phyloP scores from a whole-genome alignment of 768 basidiomycete genomes.

The Kwoniella europaea region DNA sequence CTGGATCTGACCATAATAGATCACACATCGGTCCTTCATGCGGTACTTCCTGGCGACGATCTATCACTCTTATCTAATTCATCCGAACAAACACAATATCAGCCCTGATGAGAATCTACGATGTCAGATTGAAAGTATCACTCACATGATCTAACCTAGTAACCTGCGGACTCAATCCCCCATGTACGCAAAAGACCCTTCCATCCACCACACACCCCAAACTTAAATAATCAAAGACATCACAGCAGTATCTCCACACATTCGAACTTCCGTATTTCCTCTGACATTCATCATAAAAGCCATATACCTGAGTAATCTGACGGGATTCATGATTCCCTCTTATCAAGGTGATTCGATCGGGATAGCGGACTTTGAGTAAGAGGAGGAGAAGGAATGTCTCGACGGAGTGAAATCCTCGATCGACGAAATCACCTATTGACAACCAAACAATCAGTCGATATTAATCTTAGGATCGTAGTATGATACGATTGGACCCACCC shows the following conservation, averaged over 20 bases:
- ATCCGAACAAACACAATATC: neutral
- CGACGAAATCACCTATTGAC: conserved; percentile 98
- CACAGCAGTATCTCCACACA: conserved; percentile 98
- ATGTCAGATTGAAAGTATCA: conserved; percentile 33
- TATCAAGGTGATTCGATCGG: conserved; percentile 86
- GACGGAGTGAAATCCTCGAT: conserved; percentile 91
- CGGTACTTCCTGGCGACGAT: conserved; percentile 95
- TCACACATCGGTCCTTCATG: conserved; percentile 99
- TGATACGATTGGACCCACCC: no score
- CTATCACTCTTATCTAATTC: conserved; percentile 81
- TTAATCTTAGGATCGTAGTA: no score
- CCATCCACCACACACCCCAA: conserved; percentile 96
- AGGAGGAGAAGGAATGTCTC: conserved; percentile 91
- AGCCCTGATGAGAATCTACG: neutral
- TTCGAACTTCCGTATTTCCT: conserved; percentile 91
- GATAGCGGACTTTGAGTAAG: conserved; percentile 92
- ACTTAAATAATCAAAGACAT: conserved; percentile 96
- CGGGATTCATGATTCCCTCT: conserved; percentile 96
- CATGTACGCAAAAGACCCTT: conserved; percentile 95
- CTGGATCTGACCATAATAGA: conserved; percentile 98
- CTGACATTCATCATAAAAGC: conserved; percentile 82
- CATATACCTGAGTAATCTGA: conserved; percentile 87
- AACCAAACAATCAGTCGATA: no score
- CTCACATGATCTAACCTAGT: conserved; percentile 83
- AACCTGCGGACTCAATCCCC: conserved; percentile 88